Conservation (phyloP, 2,329 filamentous ascomycete species). For the Ampelomyces quisqualis region DNA sequence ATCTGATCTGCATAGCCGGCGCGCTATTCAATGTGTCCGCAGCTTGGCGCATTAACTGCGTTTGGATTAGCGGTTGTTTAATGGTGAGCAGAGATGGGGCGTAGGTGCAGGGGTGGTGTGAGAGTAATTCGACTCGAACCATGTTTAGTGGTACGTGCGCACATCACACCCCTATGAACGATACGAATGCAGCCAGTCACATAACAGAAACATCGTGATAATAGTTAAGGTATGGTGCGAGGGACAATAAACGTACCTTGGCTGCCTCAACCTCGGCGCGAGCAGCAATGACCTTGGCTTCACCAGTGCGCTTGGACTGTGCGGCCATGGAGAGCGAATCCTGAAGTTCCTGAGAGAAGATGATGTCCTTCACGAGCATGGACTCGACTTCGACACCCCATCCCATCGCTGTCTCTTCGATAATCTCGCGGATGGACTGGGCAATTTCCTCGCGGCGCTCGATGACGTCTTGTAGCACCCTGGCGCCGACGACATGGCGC, state of each 20-base stretch:
- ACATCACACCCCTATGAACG: no score
- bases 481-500: slow-evolving; percentile 92
- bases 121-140: not conserved
- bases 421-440: slow-evolving; percentile 92
- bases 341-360: slow-evolving; percentile 93
- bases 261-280: slow-evolving; percentile 95
- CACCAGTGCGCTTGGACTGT: slow-evolving; percentile 96
- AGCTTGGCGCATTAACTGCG: slow-evolving; percentile 81
- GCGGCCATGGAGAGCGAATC: slow-evolving; percentile 97
- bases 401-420: slow-evolving; percentile 87
- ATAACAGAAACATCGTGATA: not conserved
- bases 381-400: slow-evolving; percentile 97
- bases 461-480: slow-evolving; percentile 95
- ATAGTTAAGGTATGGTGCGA: not conserved
- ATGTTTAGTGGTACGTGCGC: no score
- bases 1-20: slow-evolving; percentile 76
- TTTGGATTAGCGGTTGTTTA: slow-evolving; percentile 48
- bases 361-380: slow-evolving; percentile 99
- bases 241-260: slow-evolving; percentile 52
- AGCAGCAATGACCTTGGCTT: slow-evolving; percentile 96
- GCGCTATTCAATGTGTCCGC: slow-evolving; percentile 90
- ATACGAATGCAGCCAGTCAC: no score
- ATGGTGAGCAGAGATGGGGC: not conserved
- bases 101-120: not conserved
- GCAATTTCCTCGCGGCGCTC: slow-evolving; percentile 97